Percentiles rank a stretch among this genome's conserved stretches.
phyloP scores from a whole-genome alignment of 495 filamentous ascomycete species.

The Neurospora tetrasperma region DNA sequence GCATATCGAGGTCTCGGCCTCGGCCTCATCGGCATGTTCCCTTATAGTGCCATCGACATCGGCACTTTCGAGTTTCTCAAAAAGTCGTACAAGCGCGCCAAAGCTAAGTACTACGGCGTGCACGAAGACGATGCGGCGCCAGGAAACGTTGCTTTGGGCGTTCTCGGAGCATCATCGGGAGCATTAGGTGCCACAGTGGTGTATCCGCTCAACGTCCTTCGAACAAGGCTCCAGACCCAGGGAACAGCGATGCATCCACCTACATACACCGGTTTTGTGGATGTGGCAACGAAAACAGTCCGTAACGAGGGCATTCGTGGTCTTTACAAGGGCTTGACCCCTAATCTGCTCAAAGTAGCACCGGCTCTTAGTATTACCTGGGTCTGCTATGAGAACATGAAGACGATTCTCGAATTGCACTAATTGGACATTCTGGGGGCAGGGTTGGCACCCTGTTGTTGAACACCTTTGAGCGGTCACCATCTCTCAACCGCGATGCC shows the following conservation, averaged over 20 bases:
- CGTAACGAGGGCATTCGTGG: slow-evolving; percentile 75
- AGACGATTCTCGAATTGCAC: slow-evolving; percentile 60
- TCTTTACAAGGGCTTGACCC: slow-evolving; percentile 89
- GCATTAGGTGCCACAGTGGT: slow-evolving; percentile 90
- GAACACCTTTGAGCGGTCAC: not conserved
- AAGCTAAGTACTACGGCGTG: slow-evolving; percentile 56
- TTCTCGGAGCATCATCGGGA: slow-evolving; percentile 80
- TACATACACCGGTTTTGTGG: slow-evolving; percentile 79
- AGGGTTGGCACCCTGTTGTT: not conserved
- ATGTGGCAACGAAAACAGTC: slow-evolving; percentile 75
- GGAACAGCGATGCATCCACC: slow-evolving; percentile 84
- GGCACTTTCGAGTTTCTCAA: slow-evolving; percentile 93
- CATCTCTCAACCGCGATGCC: not conserved
- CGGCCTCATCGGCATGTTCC: slow-evolving; percentile 92
- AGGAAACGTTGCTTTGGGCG: slow-evolving; percentile 66
- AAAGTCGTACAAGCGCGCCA: slow-evolving; percentile 52
- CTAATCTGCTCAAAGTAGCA: slow-evolving; percentile 92
- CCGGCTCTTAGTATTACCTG: slow-evolving; percentile 96
- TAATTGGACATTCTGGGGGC: slow-evolving; percentile 2
- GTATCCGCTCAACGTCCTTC: slow-evolving; percentile 89
- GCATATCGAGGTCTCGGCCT: slow-evolving; percentile 91
- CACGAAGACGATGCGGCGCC: slow-evolving; percentile 75
- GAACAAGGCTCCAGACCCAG: slow-evolving; percentile 89
- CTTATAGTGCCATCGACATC: slow-evolving; percentile 94
- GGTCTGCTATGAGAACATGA: slow-evolving; percentile 94